Percentiles rank a stretch among this genome's conserved stretches.
phyloP scores from a whole-genome alignment of 768 basidiomycete genomes.

The Leccinum boreale region DNA sequence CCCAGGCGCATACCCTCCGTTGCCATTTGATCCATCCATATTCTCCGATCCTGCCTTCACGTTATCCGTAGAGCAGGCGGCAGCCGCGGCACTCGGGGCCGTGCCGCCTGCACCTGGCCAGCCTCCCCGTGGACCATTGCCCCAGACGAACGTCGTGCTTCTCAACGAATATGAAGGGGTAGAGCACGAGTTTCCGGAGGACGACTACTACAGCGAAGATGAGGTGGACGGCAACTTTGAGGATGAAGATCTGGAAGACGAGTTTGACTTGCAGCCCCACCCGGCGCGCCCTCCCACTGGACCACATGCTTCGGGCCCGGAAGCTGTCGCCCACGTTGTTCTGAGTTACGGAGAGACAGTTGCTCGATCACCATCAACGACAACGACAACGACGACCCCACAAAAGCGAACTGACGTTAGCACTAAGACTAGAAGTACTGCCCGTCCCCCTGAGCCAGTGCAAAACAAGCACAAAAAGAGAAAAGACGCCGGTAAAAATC shows the following conservation, averaged over 20 bases:
- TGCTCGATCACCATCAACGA: conserved; percentile 11
- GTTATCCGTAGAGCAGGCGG: conserved; percentile 48
- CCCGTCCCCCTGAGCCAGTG: conserved; percentile 22
- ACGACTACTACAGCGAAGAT: conserved; percentile 48
- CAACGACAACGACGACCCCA: conserved; percentile 1
- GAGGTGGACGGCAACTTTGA: conserved; percentile 42
- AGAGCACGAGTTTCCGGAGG: conserved; percentile 37
- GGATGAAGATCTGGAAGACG: conserved; percentile 34
- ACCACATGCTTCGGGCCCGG: conserved; percentile 18
- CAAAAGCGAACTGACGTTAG: conserved; percentile 17
- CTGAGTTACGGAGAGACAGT: conserved; percentile 38
- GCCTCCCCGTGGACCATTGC: conserved; percentile 31
- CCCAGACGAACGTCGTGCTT: conserved; percentile 37
- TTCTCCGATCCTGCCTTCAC: conserved; percentile 53
- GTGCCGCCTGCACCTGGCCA: conserved; percentile 30
- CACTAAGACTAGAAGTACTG: conserved; percentile 29
- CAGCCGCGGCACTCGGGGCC: conserved; percentile 33
- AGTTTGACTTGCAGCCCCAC: conserved; percentile 28
- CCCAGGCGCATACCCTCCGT: conserved; percentile 38
- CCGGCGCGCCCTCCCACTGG: conserved; percentile 19
- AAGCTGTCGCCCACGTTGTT: conserved; percentile 37
- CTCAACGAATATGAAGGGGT: conserved; percentile 37
- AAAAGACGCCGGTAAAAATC: conserved; percentile 25
- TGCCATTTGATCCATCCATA: conserved; percentile 51
- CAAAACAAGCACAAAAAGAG: conserved; percentile 46